Base-by-base conservation (phyloP, 148 eudicot genomes). In the Linanthus parryae region DNA sequence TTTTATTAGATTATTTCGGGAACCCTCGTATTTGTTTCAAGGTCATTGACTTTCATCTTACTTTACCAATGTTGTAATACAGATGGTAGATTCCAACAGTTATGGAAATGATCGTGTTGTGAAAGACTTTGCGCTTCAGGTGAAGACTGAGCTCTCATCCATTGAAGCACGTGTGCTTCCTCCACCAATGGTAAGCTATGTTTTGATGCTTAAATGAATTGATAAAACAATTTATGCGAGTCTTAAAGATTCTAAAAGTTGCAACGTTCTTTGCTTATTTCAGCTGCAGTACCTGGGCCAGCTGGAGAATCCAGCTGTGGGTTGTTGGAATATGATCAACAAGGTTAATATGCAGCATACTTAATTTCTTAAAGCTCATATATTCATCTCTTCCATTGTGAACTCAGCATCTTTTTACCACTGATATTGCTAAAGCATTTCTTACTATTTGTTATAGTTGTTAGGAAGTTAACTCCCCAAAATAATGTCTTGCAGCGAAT, bases 241-340 rank as follows among this genome's bases (percentile, higher is more conserved):
- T n/a, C n/a, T n/a, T n/a, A n/a, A n/a, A n/a, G n/a, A n/a, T n/a
- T n/a, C n/a, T n/a, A n/a, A n/a, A n/a, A n/a, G 19, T 11, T 27
- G 45, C 21, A 14, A 19, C 12, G 8, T 14, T 3, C 21, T 8
- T 6, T 36, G 28, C 40, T 22, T 15, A 27, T 3, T 58, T 8
- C 69, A 92, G 96, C 76, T 92, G 2, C 65, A 65, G 62, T 92
- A 92, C 56, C 80, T 78, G 41, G 83, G 63, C 8, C 52, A 67
- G 2, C 54, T 25, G 28, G 81, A 81, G 40, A 21, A 52, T 20
- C 98, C 98, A 7, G 57, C 60, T 1, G 81, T 79, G 12, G 98
- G 98, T 0, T 71, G 63, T 15, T 92, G 98, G 98, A 92, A 92
- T 40, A 92, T 87, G 98, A 92, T 87, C 0, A 50, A 75, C 12